Conservation (phyloP, 2,329 filamentous ascomycete species). For the Neophaeococcomyces aloes region DNA sequence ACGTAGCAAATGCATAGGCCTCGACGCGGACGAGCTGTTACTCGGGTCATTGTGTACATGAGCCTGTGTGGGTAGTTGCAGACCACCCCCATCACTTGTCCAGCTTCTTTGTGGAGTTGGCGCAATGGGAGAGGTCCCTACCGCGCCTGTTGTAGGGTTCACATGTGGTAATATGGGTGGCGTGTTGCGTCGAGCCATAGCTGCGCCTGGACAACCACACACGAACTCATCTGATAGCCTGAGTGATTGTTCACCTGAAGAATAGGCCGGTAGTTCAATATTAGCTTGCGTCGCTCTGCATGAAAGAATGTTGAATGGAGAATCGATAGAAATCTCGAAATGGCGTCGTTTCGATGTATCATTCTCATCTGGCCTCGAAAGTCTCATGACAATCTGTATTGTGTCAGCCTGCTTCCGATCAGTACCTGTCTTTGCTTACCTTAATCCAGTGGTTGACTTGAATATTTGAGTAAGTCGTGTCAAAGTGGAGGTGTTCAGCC, state of each 20-base stretch:
- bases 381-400: conserved; percentile 72
- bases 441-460: conserved; percentile 97
- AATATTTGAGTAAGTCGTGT: conserved; percentile 88
- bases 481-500: conserved; percentile 61
- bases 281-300: conserved; percentile 90
- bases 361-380: conserved; percentile 70
- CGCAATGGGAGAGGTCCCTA: conserved; percentile 20
- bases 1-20: conserved; percentile 76
- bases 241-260: conserved; percentile 42
- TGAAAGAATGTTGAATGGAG: conserved; percentile 83
- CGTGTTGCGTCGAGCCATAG: conserved; percentile 29
- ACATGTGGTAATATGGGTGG: conserved; percentile 20
- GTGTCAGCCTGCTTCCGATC: conserved; percentile 3
- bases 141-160: conserved; percentile 7
- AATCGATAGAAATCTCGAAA: conserved; percentile 94
- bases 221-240: conserved; percentile 48
- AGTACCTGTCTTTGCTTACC: conserved; percentile 40
- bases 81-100: conserved; percentile 30
- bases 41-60: conserved; percentile 39
- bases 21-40: conserved; percentile 34
- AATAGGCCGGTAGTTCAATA: conserved; percentile 74
- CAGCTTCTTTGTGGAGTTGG: conserved; percentile 27
- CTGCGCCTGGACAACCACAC: conserved; percentile 59
- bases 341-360: conserved; percentile 72
- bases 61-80: conserved; percentile 39